A percentile compares a stretch with the other conserved stretches of the same genome.
Conservation (phyloP, 2,329 filamentous ascomycete genomes). For the Microdochium bolleyi region DNA sequence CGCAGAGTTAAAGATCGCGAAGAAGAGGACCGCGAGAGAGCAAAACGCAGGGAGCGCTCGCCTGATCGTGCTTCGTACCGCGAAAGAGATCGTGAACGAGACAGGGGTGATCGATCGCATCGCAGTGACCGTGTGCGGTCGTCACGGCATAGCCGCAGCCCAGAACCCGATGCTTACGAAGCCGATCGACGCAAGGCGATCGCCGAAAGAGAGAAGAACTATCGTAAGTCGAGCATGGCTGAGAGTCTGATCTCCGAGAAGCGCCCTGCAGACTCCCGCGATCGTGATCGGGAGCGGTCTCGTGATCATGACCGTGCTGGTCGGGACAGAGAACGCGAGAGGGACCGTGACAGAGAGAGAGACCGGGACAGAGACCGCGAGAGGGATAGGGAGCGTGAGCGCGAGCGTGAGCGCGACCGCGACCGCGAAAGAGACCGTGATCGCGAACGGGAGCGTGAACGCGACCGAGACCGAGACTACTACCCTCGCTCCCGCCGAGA, state of each 20-base stretch:
- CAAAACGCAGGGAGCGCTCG: conserved; percentile 49
- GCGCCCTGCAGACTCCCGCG: conserved; percentile 35
- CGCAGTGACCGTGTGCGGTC: conserved; percentile 45
- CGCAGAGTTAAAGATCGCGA: conserved; percentile 87
- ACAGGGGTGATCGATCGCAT: conserved; percentile 56
- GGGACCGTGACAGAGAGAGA: conserved; percentile 29
- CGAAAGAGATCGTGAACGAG: conserved; percentile 25
- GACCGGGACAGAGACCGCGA: conserved; percentile 23
- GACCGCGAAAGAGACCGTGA: conserved; percentile 27
- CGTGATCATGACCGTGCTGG: conserved; percentile 20
- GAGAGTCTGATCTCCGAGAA: conserved; percentile 52
- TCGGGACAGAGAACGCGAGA: conserved; percentile 33
- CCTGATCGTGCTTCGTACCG: conserved; percentile 48
- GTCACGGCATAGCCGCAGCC: conserved; percentile 68
- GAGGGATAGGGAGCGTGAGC: conserved; percentile 16
- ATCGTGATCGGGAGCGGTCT: conserved; percentile 28
- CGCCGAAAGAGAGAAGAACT: conserved; percentile 88
- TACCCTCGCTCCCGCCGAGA: conserved; percentile 48
- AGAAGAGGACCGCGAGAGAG: conserved; percentile 67
- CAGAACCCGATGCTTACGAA: conserved; percentile 91
- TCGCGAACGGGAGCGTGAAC: conserved; percentile 24
- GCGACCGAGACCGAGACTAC: conserved; percentile 40
- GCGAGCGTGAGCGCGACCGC: conserved; percentile 22
- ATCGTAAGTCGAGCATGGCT: conserved; percentile 71
- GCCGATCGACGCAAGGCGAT: conserved; percentile 90